phyloP scores from a whole-genome alignment of 164 flowering plant genomes.

The grape (Vitis vinifera) region DNA sequence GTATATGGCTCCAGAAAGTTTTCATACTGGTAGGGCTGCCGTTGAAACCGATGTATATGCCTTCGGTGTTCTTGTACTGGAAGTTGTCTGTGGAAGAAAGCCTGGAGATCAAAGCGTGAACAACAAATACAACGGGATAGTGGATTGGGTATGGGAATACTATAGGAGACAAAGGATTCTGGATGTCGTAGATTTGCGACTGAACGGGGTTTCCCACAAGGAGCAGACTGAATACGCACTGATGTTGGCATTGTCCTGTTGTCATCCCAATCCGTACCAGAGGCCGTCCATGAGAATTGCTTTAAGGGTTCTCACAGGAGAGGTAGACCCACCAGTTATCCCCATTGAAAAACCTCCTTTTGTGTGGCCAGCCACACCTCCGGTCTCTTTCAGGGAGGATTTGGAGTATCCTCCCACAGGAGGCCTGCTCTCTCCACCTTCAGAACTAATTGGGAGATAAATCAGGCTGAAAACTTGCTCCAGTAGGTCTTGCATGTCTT shows the following conservation, averaged over 20 bases:
- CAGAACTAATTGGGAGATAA: slow-evolving; percentile 41
- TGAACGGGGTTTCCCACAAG: slow-evolving; percentile 21
- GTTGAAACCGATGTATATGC: slow-evolving; percentile 42
- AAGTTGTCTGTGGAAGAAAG: slow-evolving; percentile 41
- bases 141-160: slow-evolving; percentile 45
- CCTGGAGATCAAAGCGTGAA: slow-evolving; percentile 21
- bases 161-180: slow-evolving; percentile 19
- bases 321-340: slow-evolving; percentile 34
- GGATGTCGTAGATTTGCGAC: slow-evolving; percentile 31
- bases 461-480: neutral
- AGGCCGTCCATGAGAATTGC: slow-evolving; percentile 52
- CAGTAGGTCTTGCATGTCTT: too few relatives aligned
- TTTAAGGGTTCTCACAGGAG: slow-evolving; percentile 47
- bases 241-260: slow-evolving; percentile 48
- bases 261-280: slow-evolving; percentile 53
- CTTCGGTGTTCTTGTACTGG: slow-evolving; percentile 39
- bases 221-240: slow-evolving; percentile 31
- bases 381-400: slow-evolving; percentile 16
- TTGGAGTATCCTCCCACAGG: neutral
- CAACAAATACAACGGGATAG: slow-evolving; percentile 21
- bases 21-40: slow-evolving; percentile 36
- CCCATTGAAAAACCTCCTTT: slow-evolving; percentile 48
- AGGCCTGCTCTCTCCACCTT: slow-evolving; percentile 10
- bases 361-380: slow-evolving; percentile 45
- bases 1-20: slow-evolving; percentile 54